Conservation (phyloP, 2,329 filamentous ascomycete genomes). For the Ceratocystis lukuohia region DNA sequence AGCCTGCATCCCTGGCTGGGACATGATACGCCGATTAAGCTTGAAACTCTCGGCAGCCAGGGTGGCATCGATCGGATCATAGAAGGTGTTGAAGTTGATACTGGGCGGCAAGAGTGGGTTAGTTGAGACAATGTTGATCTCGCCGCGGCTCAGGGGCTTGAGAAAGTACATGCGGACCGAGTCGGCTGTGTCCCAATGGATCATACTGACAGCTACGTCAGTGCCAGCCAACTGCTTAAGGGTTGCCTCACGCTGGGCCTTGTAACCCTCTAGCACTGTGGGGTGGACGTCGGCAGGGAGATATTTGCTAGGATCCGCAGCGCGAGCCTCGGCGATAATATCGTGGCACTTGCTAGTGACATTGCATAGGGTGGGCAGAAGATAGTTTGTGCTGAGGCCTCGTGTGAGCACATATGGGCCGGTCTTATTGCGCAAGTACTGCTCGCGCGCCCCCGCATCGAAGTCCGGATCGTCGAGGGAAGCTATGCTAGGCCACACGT, state of each 20-base stretch:
- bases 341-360: slow-evolving; percentile 25
- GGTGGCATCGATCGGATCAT: slow-evolving; percentile 29
- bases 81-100: slow-evolving; percentile 30
- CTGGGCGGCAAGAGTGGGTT: slow-evolving; percentile 27
- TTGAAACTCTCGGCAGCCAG: slow-evolving; percentile 25
- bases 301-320: slow-evolving; percentile 27
- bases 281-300: slow-evolving; percentile 27
- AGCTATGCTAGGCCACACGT: slow-evolving; percentile 23
- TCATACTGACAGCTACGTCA: slow-evolving; percentile 24
- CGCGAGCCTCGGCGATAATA: slow-evolving; percentile 23
- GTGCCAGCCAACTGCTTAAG: slow-evolving; percentile 24
- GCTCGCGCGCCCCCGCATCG: slow-evolving; percentile 25
- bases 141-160: slow-evolving; percentile 31
- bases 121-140: slow-evolving; percentile 28
- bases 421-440: slow-evolving; percentile 25
- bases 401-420: slow-evolving; percentile 26
- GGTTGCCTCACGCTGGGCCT: slow-evolving; percentile 27
- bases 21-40: slow-evolving; percentile 28
- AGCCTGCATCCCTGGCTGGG: slow-evolving; percentile 24
- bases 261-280: slow-evolving; percentile 29
- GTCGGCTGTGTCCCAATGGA: slow-evolving; percentile 26
- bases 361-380: slow-evolving; percentile 27
- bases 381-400: slow-evolving; percentile 24
- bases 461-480: slow-evolving; percentile 25
- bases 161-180: slow-evolving; percentile 26